Evolutionary conservation across 2,329 filamentous ascomycete species (phyloP), one percentile per base, ranked within the genome.

Genomic region (Trichoderma arundinaceum): DNA sequence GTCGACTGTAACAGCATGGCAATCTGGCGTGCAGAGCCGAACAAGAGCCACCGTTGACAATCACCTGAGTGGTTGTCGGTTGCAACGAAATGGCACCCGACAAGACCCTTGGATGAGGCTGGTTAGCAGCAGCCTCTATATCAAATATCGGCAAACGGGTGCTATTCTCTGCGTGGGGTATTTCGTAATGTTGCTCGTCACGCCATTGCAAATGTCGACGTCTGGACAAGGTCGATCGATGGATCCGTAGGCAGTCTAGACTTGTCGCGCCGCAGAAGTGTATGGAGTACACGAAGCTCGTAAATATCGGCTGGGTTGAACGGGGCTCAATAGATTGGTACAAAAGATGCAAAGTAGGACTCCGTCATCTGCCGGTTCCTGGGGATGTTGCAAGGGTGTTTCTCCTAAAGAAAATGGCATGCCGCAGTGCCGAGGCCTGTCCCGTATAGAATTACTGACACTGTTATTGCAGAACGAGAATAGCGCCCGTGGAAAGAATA

Each of bases 151-250:
- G 46, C 46, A 49, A 9, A 32, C 22, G 2, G 3, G 19, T 9
- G 46, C 19, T 32, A 49, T 28, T 49, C 17, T 49, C 46, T 32
- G 7, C 22, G 28, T 28, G 46, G 46, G 22, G 9, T 22, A 49
- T 49, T 49, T n/a, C 46, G 32, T 49, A 49, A 49, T 49, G 12
- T 49, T 49, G 46, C 46, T 49, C 32, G 32, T 49, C 22, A 28
- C 22, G 46, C 46, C 28, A 52, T 52, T 38, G 35, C 35, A 38
- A 38, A 28, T 28, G 22, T 28, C 22, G 22, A 28, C 22, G 22
- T 28, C 22, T 49, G 8, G 46, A 32, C 46, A 15, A 28, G 12
- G 46, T n/a, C 46, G 7, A 49, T n/a, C 22, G 13, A n/a, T 13
- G 15, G 22, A 28, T 32, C 32, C 22, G 15, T 49, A 8, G 28